These are phyloP conservation scores for Oryza glaberrima DNA, from an alignment of 176 grass and related monocot species.

Conservation along the genomic window DNA sequence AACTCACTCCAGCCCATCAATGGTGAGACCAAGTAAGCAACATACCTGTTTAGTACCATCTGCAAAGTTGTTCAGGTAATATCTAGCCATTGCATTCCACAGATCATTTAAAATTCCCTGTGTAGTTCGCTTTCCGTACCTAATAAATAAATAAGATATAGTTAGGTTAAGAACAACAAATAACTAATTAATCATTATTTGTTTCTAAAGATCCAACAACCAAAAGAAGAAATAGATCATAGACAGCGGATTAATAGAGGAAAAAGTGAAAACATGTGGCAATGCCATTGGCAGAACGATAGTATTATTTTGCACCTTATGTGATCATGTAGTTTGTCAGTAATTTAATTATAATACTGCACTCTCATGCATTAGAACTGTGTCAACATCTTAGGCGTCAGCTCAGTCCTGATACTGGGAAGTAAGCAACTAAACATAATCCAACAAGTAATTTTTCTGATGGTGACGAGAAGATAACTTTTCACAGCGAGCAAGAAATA, in stretches of 20 bases:
- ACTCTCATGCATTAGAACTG: background rate
- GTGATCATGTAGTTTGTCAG: too few species aligned
- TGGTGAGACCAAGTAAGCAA: background rate
- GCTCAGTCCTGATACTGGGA: background rate
- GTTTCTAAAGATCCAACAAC: background rate
- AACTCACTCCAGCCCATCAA: background rate
- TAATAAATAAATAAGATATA: constrained; percentile 38
- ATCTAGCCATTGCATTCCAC: constrained; percentile 89
- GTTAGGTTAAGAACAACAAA: background rate
- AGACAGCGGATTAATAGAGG: background rate
- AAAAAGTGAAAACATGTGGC: background rate
- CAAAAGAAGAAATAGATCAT: background rate
- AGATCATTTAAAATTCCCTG: constrained; percentile 84
- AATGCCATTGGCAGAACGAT: background rate
- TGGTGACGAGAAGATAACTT: background rate
- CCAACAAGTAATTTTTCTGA: background rate
- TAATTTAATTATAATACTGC: background rate
- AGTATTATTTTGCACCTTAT: too few species aligned
- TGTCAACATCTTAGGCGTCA: background rate
- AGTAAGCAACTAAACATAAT: background rate
- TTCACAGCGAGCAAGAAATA: background rate
- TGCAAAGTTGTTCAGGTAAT: constrained; percentile 91
- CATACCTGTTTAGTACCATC: constrained; percentile 91
- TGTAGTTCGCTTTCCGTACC: constrained; percentile 82
- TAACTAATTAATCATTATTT: background rate